A percentile compares a stretch with the other conserved stretches of the same genome.
phyloP scores from a whole-genome alignment of 2,329 filamentous ascomycete genomes.

The Scleromitrula shiraiana region DNA sequence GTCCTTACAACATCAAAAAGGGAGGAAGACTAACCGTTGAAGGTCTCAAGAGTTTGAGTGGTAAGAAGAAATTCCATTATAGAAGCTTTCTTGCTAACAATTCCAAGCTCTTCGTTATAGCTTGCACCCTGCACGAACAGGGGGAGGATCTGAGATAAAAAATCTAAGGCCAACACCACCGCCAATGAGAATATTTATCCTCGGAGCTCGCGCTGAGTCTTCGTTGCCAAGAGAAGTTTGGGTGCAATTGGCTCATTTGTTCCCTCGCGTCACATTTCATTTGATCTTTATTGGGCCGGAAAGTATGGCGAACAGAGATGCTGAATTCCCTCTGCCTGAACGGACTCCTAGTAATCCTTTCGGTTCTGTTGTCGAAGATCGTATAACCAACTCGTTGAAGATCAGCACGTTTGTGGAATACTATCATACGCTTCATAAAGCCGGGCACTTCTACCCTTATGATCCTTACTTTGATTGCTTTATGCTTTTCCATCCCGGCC shows the following conservation, averaged over 20 bases:
- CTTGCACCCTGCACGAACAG: conserved; percentile 76
- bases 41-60: conserved; percentile 87
- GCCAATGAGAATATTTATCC: conserved; percentile 82
- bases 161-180: conserved; percentile 78
- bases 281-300: conserved; percentile 93
- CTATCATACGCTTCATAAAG: conserved; percentile 91
- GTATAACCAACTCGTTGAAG: conserved; percentile 82
- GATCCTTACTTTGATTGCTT: conserved; percentile 99
- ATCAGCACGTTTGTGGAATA: conserved; percentile 98
- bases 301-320: conserved; percentile 88
- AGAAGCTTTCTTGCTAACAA: not conserved
- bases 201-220: conserved; percentile 94
- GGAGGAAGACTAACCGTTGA: conserved; percentile 74
- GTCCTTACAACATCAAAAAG: conserved; percentile 75
- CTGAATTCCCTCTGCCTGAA: conserved; percentile 83
- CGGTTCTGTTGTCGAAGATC: conserved; percentile 87
- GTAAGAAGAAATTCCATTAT: conserved; percentile 42
- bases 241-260: conserved; percentile 89
- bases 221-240: conserved; percentile 90
- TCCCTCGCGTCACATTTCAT: conserved; percentile 85
- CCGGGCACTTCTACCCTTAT: conserved; percentile 84
- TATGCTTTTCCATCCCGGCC: conserved; percentile 90
- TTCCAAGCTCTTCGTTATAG: conserved; percentile 77
- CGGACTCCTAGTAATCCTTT: conserved; percentile 83
- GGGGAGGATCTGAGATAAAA: conserved; percentile 65